These are phyloP conservation scores for Lachnellula cervina DNA, from an alignment of 2,329 filamentous ascomycete species.

Conservation along the genomic window DNA sequence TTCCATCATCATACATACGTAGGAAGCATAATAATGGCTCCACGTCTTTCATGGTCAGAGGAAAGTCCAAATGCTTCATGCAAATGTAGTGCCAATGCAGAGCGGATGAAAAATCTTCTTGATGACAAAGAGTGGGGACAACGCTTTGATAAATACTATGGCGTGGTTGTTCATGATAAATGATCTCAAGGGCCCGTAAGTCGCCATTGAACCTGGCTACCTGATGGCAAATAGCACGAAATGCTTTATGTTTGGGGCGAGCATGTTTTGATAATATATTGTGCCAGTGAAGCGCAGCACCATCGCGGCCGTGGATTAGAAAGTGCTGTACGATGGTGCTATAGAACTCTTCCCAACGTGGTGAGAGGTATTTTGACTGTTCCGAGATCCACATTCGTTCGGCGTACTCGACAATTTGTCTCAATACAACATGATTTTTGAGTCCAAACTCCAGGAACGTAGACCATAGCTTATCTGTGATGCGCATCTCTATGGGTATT, in stretches of 20 bases:
- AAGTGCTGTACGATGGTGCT: slow-evolving; percentile 36
- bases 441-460: slow-evolving; percentile 38
- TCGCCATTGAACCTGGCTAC: slow-evolving; percentile 20
- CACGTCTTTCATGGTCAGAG: slow-evolving; percentile 34
- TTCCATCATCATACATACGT: slow-evolving; percentile 28
- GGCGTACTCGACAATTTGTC: slow-evolving; percentile 37
- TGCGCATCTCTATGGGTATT: slow-evolving; percentile 36
- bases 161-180: slow-evolving; percentile 36
- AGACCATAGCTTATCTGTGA: slow-evolving; percentile 41
- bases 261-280: slow-evolving; percentile 24
- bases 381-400: slow-evolving; percentile 34
- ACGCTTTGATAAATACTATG: slow-evolving; percentile 40
- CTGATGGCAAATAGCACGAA: slow-evolving; percentile 33
- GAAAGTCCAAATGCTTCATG: slow-evolving; percentile 37
- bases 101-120: slow-evolving; percentile 35
- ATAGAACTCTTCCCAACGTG: too few species aligned
- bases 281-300: slow-evolving; percentile 26
- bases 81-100: slow-evolving; percentile 44
- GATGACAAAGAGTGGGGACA: slow-evolving; percentile 37
- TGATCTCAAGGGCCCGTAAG: slow-evolving; percentile 35
- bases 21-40: slow-evolving; percentile 38
- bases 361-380: slow-evolving; percentile 12
- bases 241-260: slow-evolving; percentile 31
- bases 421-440: slow-evolving; percentile 30
- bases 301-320: slow-evolving; percentile 24